Percentiles rank a stretch among this genome's conserved stretches.
phyloP scores from a whole-genome alignment of 2,329 filamentous ascomycete species.

The Septoria linicola region DNA sequence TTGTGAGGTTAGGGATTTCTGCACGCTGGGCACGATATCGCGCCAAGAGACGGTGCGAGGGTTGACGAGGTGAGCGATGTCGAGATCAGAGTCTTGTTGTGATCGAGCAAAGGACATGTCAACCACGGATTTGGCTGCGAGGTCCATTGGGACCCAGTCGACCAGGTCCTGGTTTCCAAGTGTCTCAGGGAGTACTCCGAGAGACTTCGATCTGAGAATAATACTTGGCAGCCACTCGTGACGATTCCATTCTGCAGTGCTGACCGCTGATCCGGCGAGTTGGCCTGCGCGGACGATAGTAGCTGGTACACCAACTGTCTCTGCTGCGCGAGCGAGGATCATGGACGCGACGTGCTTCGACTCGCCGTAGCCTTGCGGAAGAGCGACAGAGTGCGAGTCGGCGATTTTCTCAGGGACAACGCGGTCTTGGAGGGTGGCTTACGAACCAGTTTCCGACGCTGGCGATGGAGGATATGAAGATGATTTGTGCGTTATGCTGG shows the following conservation, averaged over 20 bases:
- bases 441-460: conserved; percentile 35
- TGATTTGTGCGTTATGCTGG: conserved; percentile 32
- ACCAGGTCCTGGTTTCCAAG: conserved; percentile 40
- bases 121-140: conserved; percentile 36
- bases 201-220: conserved; percentile 41
- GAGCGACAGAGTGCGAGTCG: conserved; percentile 29
- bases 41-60: conserved; percentile 29
- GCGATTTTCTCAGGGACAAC: conserved; percentile 38
- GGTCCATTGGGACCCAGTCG: conserved; percentile 49
- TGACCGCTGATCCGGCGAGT: conserved; percentile 29
- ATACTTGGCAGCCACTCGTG: conserved; percentile 48
- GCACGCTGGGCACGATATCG: conserved; percentile 26
- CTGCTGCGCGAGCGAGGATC: conserved; percentile 36
- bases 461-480: conserved; percentile 43
- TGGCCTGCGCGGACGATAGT: conserved; percentile 33
- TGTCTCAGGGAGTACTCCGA: conserved; percentile 41
- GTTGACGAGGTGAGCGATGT: conserved; percentile 36
- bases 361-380: conserved; percentile 41
- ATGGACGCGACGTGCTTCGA: conserved; percentile 40
- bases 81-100: conserved; percentile 15
- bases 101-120: conserved; percentile 22
- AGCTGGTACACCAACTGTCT: conserved; percentile 25
- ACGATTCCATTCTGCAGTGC: conserved; percentile 41
- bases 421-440: conserved; percentile 14
- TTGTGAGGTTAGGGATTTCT: conserved; percentile 20